phyloP scores from a whole-genome alignment of 192 early-diverging fungal species.

The Radiomyces spectabilis region DNA sequence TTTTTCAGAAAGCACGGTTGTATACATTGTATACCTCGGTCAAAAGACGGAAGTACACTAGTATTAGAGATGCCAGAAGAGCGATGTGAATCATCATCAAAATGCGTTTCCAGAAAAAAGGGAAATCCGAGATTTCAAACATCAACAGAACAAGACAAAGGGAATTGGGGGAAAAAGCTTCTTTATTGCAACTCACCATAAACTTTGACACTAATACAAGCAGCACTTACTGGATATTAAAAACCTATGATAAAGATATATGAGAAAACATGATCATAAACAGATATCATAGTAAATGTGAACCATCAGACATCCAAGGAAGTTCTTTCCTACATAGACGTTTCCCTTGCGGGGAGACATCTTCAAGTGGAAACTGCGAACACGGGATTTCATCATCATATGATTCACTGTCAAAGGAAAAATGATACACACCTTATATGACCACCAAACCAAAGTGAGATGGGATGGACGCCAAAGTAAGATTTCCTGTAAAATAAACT shows the following conservation, averaged over 20 bases:
- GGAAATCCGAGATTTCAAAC: background rate
- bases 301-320: slow-evolving; percentile 36
- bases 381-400: slow-evolving; percentile 29
- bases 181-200: background rate
- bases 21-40: slow-evolving; percentile 4
- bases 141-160: background rate
- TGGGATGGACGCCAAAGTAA: background rate
- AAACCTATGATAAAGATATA: background rate
- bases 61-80: slow-evolving; percentile 8
- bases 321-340: slow-evolving; percentile 14
- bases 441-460: background rate
- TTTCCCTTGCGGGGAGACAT: background rate
- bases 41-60: background rate
- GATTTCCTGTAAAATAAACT: background rate
- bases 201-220: no score
- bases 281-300: background rate
- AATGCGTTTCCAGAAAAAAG: no score
- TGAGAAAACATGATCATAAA: background rate
- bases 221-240: no score
- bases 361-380: slow-evolving; percentile 35
- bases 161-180: background rate
- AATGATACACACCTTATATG: background rate
- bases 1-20: background rate
- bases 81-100: slow-evolving; percentile 1
- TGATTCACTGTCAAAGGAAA: background rate